Evolutionary conservation across 2,329 filamentous ascomycete genomes (phyloP).

Genomic region (Phaeosphaeriaceae sp.): DNA sequence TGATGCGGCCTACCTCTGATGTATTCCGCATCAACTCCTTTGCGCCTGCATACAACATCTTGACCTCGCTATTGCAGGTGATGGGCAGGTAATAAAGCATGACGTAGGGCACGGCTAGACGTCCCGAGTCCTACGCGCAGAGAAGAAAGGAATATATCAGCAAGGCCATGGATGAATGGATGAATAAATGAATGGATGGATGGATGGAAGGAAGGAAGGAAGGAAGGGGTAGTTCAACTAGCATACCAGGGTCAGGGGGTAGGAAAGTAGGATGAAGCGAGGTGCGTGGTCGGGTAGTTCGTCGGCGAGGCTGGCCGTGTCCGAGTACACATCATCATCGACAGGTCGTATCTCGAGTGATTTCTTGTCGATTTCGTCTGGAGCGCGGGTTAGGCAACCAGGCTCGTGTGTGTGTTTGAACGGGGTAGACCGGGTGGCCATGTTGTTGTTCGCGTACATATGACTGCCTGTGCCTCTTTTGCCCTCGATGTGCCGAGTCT

Average conservation of each 20-base stretch:
- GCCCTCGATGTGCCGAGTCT: conserved; percentile 87
- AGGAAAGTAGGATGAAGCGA: conserved; percentile 86
- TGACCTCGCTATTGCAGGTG: conserved; percentile 83
- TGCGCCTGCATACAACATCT: conserved; percentile 94
- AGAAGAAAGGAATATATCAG: conserved; percentile 4
- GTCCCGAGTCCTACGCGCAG: conserved; percentile 71
- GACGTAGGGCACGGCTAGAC: conserved; percentile 89
- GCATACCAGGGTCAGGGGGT: conserved; percentile 84
- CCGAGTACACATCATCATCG: conserved; percentile 81
- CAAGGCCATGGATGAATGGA: no score
- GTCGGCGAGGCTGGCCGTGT: conserved; percentile 80
- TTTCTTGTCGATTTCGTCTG: conserved; percentile 89
- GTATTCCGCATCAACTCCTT: conserved; percentile 70
- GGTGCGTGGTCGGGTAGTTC: conserved; percentile 93
- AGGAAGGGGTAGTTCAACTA: no score
- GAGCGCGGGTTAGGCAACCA: conserved; percentile 43
- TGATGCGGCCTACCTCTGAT: conserved; percentile 78
- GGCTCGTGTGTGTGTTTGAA: conserved; percentile 14
- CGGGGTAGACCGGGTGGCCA: background rate
- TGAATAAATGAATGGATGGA: conserved; percentile 4
- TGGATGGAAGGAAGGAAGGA: conserved; percentile 1
- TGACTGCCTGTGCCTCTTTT: conserved; percentile 85
- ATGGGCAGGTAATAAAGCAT: conserved; percentile 93
- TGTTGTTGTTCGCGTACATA: conserved; percentile 71
- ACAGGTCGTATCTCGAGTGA: conserved; percentile 88